phyloP scores from a whole-genome alignment of 768 basidiomycete species.

The Mycena rosella region DNA sequence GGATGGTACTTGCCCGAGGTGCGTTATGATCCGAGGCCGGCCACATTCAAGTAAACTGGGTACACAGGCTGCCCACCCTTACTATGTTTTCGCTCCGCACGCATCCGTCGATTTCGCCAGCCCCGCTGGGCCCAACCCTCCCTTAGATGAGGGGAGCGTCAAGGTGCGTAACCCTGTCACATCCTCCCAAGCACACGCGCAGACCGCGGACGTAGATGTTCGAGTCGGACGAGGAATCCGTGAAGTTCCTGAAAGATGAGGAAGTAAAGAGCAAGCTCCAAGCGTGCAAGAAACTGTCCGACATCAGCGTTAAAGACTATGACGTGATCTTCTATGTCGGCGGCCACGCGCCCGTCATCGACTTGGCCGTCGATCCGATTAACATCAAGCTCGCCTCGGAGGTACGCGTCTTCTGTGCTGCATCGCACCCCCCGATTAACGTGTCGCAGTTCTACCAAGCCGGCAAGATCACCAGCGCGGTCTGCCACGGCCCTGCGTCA shows the following conservation, averaged over 20 bases:
- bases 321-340: slow-evolving; percentile 84
- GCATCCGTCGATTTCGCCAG: slow-evolving; percentile 70
- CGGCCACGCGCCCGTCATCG: slow-evolving; percentile 75
- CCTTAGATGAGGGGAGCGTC: slow-evolving; percentile 70
- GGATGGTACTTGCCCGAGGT: slow-evolving; percentile 87
- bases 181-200: neutral
- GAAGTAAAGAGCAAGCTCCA: slow-evolving; percentile 65
- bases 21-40: too few species aligned
- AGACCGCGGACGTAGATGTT: slow-evolving; percentile 52
- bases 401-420: slow-evolving; percentile 47
- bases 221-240: slow-evolving; percentile 63
- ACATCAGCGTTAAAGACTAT: slow-evolving; percentile 72
- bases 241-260: slow-evolving; percentile 71
- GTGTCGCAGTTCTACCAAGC: slow-evolving; percentile 70
- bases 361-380: slow-evolving; percentile 68
- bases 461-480: slow-evolving; percentile 76
- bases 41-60: too few species aligned
- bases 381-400: slow-evolving; percentile 71
- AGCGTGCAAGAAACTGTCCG: slow-evolving; percentile 69
- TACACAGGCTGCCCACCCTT: slow-evolving; percentile 85
- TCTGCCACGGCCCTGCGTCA: slow-evolving; percentile 86
- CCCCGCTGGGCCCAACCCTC: slow-evolving; percentile 76
- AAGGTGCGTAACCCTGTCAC: slow-evolving; percentile 48
- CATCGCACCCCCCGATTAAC: slow-evolving; percentile 8
- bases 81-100: slow-evolving; percentile 66